These are phyloP conservation scores for Eucalyptus sp. DNA, from an alignment of 345 rosid genomes.

Conservation along the genomic window DNA sequence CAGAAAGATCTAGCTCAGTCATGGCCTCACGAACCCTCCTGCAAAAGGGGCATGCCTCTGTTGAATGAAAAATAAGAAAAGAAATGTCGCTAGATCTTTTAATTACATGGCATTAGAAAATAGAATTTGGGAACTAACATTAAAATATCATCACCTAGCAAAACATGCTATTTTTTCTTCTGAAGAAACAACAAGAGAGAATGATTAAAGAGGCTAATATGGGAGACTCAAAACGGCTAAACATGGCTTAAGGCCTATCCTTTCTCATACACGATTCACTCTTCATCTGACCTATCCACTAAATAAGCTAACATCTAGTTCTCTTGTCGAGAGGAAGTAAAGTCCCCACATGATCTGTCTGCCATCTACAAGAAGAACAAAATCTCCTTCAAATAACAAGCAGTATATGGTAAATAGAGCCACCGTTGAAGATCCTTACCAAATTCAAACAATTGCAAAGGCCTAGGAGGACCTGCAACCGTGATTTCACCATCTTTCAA, in stretches of 20 bases:
- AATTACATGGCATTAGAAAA: not conserved
- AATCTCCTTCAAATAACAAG: not conserved
- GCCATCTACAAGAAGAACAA: not conserved
- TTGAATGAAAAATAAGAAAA: constrained; percentile 2
- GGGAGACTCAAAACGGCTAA: not conserved
- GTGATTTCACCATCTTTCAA: not conserved
- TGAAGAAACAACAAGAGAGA: not conserved
- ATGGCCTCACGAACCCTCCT: constrained; percentile 77
- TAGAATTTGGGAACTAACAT: not conserved
- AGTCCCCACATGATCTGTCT: not conserved
- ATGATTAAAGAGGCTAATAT: not conserved
- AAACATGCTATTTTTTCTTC: not conserved
- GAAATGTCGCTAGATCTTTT: not conserved
- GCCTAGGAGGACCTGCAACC: constrained; percentile 24
- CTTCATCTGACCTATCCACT: not conserved
- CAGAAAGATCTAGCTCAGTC: constrained; percentile 81
- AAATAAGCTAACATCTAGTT: not conserved
- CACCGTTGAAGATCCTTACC: constrained; percentile 23
- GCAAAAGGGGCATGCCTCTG: constrained; percentile 90
- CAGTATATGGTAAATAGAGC: not conserved
- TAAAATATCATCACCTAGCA: not conserved
- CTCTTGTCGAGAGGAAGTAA: not conserved
- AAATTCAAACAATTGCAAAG: constrained; percentile 67
- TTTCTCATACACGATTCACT: not conserved
- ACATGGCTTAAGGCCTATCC: not conserved